Percentiles rank a stretch among this genome's conserved stretches.
Evolutionary conservation across 2,329 filamentous ascomycete species (phyloP).

Genomic region (Cryphonectria naterciae): DNA sequence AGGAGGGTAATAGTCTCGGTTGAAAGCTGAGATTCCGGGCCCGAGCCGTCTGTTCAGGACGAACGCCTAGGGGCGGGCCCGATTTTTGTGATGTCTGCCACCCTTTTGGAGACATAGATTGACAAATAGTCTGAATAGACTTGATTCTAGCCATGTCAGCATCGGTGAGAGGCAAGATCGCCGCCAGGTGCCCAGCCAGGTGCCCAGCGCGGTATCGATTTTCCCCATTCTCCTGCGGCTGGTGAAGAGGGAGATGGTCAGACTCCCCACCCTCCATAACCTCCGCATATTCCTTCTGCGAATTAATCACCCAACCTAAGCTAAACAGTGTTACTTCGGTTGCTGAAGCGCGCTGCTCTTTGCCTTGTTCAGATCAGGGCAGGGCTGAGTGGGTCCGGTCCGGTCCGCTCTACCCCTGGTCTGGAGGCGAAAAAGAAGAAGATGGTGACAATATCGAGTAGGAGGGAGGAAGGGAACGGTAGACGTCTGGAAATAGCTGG

Average conservation of each 20-base stretch:
- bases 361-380: neutral
- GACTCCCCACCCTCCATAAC: neutral
- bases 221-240: neutral
- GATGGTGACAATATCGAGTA: neutral
- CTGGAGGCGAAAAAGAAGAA: neutral
- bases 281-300: neutral
- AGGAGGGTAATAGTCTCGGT: neutral
- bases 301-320: neutral
- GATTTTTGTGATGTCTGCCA: neutral
- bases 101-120: neutral
- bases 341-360: neutral
- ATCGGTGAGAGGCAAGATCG: neutral
- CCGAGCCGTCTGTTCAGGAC: neutral
- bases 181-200: neutral
- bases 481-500: neutral
- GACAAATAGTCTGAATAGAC: neutral
- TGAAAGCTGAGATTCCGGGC: neutral
- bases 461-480: neutral
- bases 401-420: neutral
- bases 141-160: neutral
- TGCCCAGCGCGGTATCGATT: neutral
- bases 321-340: neutral
- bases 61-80: neutral
- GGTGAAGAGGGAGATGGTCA: neutral
- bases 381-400: constrained; percentile 3